These are phyloP conservation scores for Fusarium sp. DNA, from an alignment of 2,329 filamentous ascomycete species.

Conservation along the genomic window DNA sequence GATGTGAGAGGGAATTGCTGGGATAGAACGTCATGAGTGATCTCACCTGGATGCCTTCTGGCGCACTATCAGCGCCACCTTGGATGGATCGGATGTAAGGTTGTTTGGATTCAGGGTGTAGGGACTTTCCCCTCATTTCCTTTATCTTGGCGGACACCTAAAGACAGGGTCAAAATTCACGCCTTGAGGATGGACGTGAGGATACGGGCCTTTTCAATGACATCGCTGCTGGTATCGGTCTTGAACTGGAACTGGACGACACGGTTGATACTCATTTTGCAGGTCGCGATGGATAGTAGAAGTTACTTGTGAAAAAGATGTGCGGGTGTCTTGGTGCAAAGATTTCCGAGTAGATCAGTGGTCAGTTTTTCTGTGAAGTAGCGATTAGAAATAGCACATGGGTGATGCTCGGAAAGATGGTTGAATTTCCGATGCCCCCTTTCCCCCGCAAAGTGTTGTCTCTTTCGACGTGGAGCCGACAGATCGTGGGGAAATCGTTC, in stretches of 20 bases:
- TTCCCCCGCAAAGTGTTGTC: background rate
- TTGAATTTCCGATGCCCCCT: background rate
- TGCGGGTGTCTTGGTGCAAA: background rate
- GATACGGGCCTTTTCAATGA: background rate
- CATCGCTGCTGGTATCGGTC: background rate
- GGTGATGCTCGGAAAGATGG: background rate
- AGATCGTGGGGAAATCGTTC: background rate
- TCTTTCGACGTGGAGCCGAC: background rate
- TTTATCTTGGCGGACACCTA: background rate
- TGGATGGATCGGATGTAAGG: background rate
- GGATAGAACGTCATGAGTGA: accelerated
- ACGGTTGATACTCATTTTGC: background rate
- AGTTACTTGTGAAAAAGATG: background rate
- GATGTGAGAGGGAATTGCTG: too few relatives aligned
- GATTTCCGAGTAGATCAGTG: background rate
- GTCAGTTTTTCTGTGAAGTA: background rate
- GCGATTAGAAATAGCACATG: background rate
- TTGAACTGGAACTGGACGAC: background rate
- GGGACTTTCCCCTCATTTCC: background rate
- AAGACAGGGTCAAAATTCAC: accelerated
- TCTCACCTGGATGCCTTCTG: background rate
- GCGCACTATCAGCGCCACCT: background rate
- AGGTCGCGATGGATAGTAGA: too few relatives aligned
- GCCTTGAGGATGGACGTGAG: accelerated
- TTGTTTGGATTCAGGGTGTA: background rate